A percentile compares a stretch with the other conserved stretches of the same genome.
These are phyloP conservation scores for Penstemon eatonii DNA, from an alignment of 257 asterid genomes.

Conservation along the genomic window DNA sequence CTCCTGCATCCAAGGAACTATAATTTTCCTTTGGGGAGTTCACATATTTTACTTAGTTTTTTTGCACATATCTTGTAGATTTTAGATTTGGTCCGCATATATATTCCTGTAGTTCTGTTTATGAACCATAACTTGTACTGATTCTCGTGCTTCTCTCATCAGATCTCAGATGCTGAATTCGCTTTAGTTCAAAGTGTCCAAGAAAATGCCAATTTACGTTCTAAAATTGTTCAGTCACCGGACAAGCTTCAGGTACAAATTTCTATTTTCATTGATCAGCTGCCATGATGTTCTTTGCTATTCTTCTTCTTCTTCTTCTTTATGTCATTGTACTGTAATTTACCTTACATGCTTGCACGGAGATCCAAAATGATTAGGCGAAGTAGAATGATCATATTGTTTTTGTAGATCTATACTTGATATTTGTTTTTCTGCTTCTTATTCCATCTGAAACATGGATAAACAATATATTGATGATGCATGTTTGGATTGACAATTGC, in stretches of 20 bases:
- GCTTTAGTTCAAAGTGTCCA: conserved; percentile 69
- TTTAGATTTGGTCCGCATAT: neutral
- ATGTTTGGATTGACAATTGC: neutral
- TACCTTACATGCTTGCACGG: too few species aligned
- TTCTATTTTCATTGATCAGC: neutral
- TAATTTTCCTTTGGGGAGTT: neutral
- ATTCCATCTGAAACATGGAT: neutral
- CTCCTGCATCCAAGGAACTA: neutral
- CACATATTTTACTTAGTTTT: neutral
- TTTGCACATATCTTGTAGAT: neutral
- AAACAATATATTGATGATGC: neutral
- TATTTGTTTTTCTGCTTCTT: neutral
- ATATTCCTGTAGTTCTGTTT: conserved; percentile 9
- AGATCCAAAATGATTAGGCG: neutral
- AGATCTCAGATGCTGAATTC: conserved; percentile 80
- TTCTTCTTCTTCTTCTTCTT: too few species aligned
- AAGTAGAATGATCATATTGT: neutral
- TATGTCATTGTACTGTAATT: too few species aligned
- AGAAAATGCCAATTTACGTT: conserved; percentile 81
- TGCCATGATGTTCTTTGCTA: neutral
- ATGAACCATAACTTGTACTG: conserved; percentile 24
- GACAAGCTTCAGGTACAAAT: conserved; percentile 86
- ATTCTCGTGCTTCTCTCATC: conserved; percentile 31
- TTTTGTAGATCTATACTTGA: neutral
- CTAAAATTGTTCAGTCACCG: conserved; percentile 95